Percentiles rank a stretch among this genome's conserved stretches.
These are phyloP conservation scores for Aureobasidium subglaciale DNA, from an alignment of 2,329 filamentous ascomycete species.

Conservation along the genomic window DNA sequence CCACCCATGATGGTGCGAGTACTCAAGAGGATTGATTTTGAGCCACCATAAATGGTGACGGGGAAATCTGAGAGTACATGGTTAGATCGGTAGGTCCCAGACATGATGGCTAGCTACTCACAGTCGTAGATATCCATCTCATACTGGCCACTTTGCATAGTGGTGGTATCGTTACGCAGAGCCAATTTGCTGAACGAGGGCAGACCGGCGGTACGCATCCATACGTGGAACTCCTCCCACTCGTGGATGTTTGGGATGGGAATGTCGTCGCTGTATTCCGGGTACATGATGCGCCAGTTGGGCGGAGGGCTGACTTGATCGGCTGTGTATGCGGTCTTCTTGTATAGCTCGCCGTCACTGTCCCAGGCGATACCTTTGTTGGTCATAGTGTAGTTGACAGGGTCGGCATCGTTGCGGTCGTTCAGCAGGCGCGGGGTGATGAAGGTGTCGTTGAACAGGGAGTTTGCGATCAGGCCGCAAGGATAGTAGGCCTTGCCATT, in stretches of 20 bases:
- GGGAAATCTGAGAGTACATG: conserved; percentile 60
- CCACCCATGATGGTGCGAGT: conserved; percentile 91
- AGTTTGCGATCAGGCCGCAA: conserved; percentile 94
- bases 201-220: conserved; percentile 95
- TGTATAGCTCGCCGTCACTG: conserved; percentile 75
- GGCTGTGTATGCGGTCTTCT: conserved; percentile 57
- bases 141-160: conserved; percentile 67
- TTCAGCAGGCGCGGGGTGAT: conserved; percentile 56
- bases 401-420: conserved; percentile 32
- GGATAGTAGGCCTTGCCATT: conserved; percentile 75
- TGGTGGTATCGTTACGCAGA: conserved; percentile 65
- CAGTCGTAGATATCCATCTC: conserved; percentile 68
- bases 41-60: conserved; percentile 70
- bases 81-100: background rate
- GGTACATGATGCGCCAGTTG: conserved; percentile 71
- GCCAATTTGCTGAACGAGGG: conserved; percentile 94
- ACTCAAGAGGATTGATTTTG: conserved; percentile 82
- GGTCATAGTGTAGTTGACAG: conserved; percentile 64
- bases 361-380: conserved; percentile 76
- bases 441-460: conserved; percentile 92
- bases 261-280: conserved; percentile 59
- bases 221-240: conserved; percentile 87
- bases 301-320: conserved; percentile 70
- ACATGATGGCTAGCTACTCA: conserved; percentile 43
- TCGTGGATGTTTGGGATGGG: conserved; percentile 65